Base-by-base conservation (phyloP, 148 eudicot genomes). In the Chenopodium berlandieri region DNA sequence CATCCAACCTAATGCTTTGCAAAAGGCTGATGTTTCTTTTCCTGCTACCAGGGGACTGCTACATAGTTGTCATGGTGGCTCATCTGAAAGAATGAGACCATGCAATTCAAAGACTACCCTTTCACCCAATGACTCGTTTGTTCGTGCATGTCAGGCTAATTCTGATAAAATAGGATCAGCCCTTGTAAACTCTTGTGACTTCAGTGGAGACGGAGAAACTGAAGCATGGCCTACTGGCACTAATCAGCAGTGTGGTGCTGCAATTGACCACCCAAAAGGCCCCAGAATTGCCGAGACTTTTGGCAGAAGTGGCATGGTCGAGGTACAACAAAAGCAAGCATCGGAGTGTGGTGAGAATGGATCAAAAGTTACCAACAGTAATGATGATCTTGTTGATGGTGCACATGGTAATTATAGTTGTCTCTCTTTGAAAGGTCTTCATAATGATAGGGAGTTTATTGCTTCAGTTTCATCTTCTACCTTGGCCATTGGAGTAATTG, bases 81-180 rank as follows among this genome's bases (percentile, higher is more conserved):
- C 87, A 44, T 82, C 83, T 46, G 82, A 84, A 75, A 82, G 83
- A 63, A 80, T 23, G 47, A 86, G 76, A 77, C 82, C 81, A 20
- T 64, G 79, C 71, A 84, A 85, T 69, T 74, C 73, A 9, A 82
- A 84, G 76, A 80, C 84, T 50, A 81, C 82, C 30, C 76, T 46
- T 54, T 74, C 83, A 76, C 76, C 74, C 76, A 76, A 30, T 70
- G 71, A 54, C 75, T 77, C 81, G 25, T 63, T 80, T 82, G 62
- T 32, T 80, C 83, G 52, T 46, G 77, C 77, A 22, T 58, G 75
- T 32, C 86, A 82, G 75, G 75, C 75, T 78, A 83, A 77, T 32
- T 46, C 75, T 25, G 75, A 77, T n/a, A 76, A 32, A 64, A 84
- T 79, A 13, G 62, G 27, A 69, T 69, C 77, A 14, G 69, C 76